Evolutionary conservation across 2,329 filamentous ascomycete genomes (phyloP), one percentile per base, ranked within the genome.

Genomic region (Neofusicoccum ribis): DNA sequence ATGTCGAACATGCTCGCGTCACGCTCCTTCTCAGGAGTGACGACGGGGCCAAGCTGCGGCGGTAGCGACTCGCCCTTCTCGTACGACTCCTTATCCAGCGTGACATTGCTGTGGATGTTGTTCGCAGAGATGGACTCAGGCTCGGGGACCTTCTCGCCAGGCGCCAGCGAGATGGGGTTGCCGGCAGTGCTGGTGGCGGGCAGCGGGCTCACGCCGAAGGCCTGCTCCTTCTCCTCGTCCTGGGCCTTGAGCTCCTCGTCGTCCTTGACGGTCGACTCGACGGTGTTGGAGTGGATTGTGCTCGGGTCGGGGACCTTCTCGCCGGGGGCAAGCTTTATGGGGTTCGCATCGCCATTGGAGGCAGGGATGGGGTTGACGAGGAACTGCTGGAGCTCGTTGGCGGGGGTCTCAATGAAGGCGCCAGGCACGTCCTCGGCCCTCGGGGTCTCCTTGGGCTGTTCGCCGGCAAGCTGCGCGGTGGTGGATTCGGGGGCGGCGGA

Each of bases 1-100:
- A 84, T 70, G 69, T 72, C 76, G 68, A 83, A 81, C 72, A 82
- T 79, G 60, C 79, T 76, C 9, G 75, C 76, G 47, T 81, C 79
- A 54, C 73, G 75, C 66, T 83, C 79, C 50, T 77, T 75, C 23
- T 77, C 74, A 47, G 80, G 77, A 49, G 79, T 81, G n/a, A 80
- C 73, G 27, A 81, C 79, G n/a, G 83, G 77, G 34, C 80, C 77
- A 12, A 84, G 73, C 39, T 81, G 69, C 41, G 77, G 77, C 66
- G 79, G 77, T 31, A 73, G 72, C 65, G 88, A 85, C 72, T 90
- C 90, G 68, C 89, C 88, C 77, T 91, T 91, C 77, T 96, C 90
- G 78, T 97, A 98, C 1, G 92, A 94, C 70, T 88, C 91, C 77
- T 92, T 86, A 76, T 97, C 93, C 20, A 91, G 85, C 72, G 81